These are phyloP conservation scores for Parasitella parasitica DNA, from an alignment of 371 early-diverging fungal species.

Conservation along the genomic window DNA sequence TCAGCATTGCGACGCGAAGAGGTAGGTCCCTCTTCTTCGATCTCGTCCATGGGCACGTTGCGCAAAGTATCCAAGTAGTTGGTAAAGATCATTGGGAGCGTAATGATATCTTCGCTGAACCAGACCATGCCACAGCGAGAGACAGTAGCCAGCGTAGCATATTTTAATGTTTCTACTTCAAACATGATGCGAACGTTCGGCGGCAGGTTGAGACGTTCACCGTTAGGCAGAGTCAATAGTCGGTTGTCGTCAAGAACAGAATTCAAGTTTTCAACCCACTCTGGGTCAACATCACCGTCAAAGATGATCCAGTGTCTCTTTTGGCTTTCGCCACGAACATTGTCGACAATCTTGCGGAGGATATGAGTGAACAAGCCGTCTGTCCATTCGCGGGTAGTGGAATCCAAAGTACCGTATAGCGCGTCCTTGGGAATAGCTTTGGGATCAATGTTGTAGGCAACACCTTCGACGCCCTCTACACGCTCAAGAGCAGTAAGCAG, in stretches of 20 bases:
- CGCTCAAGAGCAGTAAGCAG: constrained; percentile 87
- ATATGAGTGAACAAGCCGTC: constrained; percentile 98
- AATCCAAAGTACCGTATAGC: constrained; percentile 94
- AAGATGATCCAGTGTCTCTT: constrained; percentile 99
- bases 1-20: constrained; percentile 15
- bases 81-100: constrained; percentile 76
- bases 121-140: constrained; percentile 99
- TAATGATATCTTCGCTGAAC: constrained; percentile 93
- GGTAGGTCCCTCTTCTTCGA: constrained; percentile 63
- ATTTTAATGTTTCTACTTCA: constrained; percentile 96
- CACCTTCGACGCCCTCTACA: constrained; percentile 87
- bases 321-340: constrained; percentile 93
- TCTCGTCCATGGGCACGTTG: constrained; percentile 79
- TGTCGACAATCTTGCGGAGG: constrained; percentile 95
- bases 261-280: constrained; percentile 99
- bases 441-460: constrained; percentile 94
- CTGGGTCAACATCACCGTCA: constrained; percentile 99
- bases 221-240: constrained; percentile 95
- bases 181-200: constrained; percentile 98
- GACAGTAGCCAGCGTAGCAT: constrained; percentile 98
- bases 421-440: constrained; percentile 97
- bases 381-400: constrained; percentile 99
- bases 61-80: constrained; percentile 85
- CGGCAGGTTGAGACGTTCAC: constrained; percentile 96
- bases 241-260: constrained; percentile 97